Conservation (phyloP, 208 protist genomes). For the Strigomonas galati region DNA sequence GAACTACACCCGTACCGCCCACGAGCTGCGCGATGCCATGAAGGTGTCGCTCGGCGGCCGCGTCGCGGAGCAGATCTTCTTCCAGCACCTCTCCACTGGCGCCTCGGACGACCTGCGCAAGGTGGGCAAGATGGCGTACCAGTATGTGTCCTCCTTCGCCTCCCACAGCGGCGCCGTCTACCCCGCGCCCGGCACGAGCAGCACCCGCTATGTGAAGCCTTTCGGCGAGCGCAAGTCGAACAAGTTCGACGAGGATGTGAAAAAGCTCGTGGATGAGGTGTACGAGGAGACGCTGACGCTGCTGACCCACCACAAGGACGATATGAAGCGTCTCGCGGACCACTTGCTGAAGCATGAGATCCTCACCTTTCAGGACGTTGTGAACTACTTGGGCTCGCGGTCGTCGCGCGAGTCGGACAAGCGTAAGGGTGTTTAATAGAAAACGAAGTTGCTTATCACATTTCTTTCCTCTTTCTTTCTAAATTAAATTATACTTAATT, state of each 20-base stretch:
- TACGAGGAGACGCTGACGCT: conserved; percentile 69
- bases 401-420: conserved; percentile 34
- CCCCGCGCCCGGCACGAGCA: conserved; percentile 51
- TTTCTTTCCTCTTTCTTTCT: not conserved
- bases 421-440: conserved; percentile 35
- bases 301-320: conserved; percentile 63
- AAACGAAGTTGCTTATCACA: not conserved
- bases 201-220: conserved; percentile 78
- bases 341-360: conserved; percentile 82
- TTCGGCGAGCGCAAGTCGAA: conserved; percentile 83
- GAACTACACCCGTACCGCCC: conserved; percentile 82
- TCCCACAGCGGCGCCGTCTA: conserved; percentile 50
- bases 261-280: conserved; percentile 75
- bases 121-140: conserved; percentile 94
- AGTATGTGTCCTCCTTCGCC: conserved; percentile 78
- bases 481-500: conserved; percentile 5
- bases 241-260: conserved; percentile 87
- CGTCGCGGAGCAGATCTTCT: conserved; percentile 92
- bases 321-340: conserved; percentile 84
- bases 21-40: conserved; percentile 94
- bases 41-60: conserved; percentile 93
- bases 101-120: conserved; percentile 96
- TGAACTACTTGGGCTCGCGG: conserved; percentile 70
- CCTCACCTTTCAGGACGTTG: conserved; percentile 77
- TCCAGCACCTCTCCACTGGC: conserved; percentile 91